Percentiles rank a stretch among this genome's conserved stretches.
phyloP scores from a whole-genome alignment of 495 filamentous ascomycete species.

The Podospora conica region DNA sequence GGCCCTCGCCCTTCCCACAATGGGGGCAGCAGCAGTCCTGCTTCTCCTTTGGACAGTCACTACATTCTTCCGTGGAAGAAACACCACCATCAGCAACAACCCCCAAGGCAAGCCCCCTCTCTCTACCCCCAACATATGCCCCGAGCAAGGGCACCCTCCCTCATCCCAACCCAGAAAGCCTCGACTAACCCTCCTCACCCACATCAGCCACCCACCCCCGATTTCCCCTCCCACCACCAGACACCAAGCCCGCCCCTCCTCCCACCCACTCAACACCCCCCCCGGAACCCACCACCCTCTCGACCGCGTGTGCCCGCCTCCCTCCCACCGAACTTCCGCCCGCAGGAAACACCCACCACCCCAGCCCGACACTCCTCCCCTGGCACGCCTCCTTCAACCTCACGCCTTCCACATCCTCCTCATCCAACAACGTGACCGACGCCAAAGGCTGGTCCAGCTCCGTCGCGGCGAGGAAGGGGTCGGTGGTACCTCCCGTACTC shows the following conservation, averaged over 20 bases:
- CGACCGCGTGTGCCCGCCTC: too few relatives aligned
- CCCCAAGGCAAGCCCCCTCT: neutral
- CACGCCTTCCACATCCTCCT: neutral
- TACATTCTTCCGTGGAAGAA: too few relatives aligned
- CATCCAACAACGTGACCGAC: neutral
- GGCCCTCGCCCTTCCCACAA: neutral
- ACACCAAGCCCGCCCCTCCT: neutral
- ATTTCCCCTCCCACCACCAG: neutral
- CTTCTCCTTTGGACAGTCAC: too few relatives aligned
- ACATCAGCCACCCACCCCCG: neutral
- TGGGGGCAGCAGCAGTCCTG: neutral
- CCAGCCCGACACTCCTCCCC: neutral
- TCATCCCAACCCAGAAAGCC: too few relatives aligned
- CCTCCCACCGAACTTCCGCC: neutral
- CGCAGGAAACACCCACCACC: neutral
- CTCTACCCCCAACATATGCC: too few relatives aligned
- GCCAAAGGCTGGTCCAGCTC: neutral
- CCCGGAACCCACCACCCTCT: too few relatives aligned
- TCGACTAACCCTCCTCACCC: neutral
- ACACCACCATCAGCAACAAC: neutral
- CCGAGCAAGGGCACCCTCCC: too few relatives aligned
- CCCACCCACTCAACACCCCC: neutral
- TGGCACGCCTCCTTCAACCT: slow-evolving; percentile 11
- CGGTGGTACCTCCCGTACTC: neutral
- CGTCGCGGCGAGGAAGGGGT: slow-evolving; percentile 12